Conservation (phyloP, 805 yeast species). For the Candida loeiensis region DNA sequence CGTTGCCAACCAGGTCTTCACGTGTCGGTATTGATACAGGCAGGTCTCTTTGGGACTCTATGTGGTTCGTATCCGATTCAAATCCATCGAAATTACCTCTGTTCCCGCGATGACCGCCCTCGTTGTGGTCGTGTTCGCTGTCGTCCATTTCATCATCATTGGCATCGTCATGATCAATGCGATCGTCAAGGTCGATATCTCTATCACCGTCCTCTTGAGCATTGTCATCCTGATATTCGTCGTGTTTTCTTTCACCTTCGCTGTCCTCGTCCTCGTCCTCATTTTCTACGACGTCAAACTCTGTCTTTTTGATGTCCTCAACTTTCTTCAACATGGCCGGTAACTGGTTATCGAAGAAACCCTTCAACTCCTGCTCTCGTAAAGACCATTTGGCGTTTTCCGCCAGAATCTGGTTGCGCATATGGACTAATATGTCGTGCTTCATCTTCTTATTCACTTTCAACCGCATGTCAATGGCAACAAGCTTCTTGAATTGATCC, state of each 20-base stretch:
- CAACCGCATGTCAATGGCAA: slow-evolving; percentile 32
- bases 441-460: slow-evolving; percentile 32
- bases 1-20: too few species aligned
- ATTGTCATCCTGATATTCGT: slow-evolving; percentile 8
- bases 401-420: slow-evolving; percentile 28
- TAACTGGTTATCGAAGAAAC: slow-evolving; percentile 28
- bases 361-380: slow-evolving; percentile 28
- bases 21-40: too few species aligned
- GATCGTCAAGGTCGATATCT: not conserved
- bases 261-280: slow-evolving; percentile 20
- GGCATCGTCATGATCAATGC: not conserved
- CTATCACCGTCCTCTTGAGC: not conserved
- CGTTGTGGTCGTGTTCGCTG: too few species aligned
- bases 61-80: not conserved
- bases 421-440: slow-evolving; percentile 31
- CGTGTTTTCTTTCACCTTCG: slow-evolving; percentile 15
- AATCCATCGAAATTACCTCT: too few species aligned
- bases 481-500: slow-evolving; percentile 25
- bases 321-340: slow-evolving; percentile 25
- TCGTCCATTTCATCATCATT: too few species aligned
- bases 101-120: too few species aligned
- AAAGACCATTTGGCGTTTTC: slow-evolving; percentile 35
- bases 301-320: slow-evolving; percentile 24
- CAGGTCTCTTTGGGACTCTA: too few species aligned
- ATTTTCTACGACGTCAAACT: slow-evolving; percentile 15